These are phyloP conservation scores for Cynara cardunculus DNA, from an alignment of 129 eudicot species.

Conservation along the genomic window DNA sequence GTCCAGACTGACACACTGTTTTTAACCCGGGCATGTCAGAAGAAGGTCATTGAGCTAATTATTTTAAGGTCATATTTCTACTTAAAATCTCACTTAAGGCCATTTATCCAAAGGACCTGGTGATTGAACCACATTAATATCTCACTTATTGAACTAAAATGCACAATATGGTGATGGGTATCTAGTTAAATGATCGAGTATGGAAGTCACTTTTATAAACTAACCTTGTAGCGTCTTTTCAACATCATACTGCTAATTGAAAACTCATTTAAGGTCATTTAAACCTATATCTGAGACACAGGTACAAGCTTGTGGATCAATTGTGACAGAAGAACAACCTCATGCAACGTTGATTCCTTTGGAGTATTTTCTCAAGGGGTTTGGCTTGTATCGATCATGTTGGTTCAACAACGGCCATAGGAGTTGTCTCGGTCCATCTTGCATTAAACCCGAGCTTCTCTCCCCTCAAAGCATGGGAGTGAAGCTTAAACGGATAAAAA, in stretches of 20 bases:
- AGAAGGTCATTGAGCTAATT: too few relatives aligned
- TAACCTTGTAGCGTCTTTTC: not conserved
- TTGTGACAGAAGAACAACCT: slow-evolving; percentile 97
- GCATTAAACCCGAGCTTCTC: slow-evolving; percentile 70
- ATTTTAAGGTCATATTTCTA: not conserved
- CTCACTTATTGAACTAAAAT: not conserved
- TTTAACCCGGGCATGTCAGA: too few relatives aligned
- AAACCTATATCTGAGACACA: slow-evolving; percentile 9
- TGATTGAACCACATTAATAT: too few relatives aligned
- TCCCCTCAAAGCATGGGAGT: slow-evolving; percentile 93
- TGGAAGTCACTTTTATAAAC: not conserved
- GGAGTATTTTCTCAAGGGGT: slow-evolving; percentile 84
- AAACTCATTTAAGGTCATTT: not conserved
- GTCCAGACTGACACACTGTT: too few relatives aligned
- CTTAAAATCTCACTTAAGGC: not conserved
- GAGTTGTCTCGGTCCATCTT: slow-evolving; percentile 73
- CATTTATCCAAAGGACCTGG: not conserved
- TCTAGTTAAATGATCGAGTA: not conserved
- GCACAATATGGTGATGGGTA: not conserved
- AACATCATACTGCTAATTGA: not conserved
- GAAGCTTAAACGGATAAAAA: slow-evolving; percentile 88
- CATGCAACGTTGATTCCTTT: slow-evolving; percentile 81
- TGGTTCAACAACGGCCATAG: slow-evolving; percentile 69
- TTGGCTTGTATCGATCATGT: slow-evolving; percentile 58
- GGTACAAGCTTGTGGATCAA: slow-evolving; percentile 95